phyloP scores from a whole-genome alignment of 2,329 filamentous ascomycete genomes.

The Aspergillus clavatus region DNA sequence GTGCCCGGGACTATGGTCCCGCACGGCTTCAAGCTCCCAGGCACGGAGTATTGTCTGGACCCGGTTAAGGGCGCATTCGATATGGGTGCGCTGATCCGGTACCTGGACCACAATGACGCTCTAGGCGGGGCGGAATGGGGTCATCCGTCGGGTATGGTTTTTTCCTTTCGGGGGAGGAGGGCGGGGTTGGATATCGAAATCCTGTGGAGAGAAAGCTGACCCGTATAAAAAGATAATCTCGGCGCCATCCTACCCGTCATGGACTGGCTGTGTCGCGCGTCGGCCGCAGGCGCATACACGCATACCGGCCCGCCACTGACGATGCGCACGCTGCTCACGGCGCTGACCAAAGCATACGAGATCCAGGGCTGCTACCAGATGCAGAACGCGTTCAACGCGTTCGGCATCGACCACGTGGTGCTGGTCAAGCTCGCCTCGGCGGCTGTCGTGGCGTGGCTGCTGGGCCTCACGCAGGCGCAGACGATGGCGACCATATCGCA shows the following conservation, averaged over 20 bases:
- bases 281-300: conserved; percentile 1
- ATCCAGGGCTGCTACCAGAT: conserved; percentile 39
- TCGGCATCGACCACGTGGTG: conserved; percentile 41
- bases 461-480: conserved; percentile 33
- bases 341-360: conserved; percentile 41
- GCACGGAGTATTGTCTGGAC: conserved; percentile 35
- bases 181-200: background rate
- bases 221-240: conserved; percentile 38
- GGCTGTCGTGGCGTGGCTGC: conserved; percentile 35
- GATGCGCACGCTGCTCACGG: conserved; percentile 28
- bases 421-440: conserved; percentile 41
- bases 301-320: conserved; percentile 25
- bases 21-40: conserved; percentile 36
- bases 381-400: conserved; percentile 35
- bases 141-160: conserved; percentile 33
- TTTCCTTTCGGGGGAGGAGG: too few relatives aligned
- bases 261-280: conserved; percentile 28
- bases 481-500: conserved; percentile 36
- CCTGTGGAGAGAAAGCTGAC: background rate
- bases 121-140: conserved; percentile 41
- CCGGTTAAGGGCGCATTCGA: conserved; percentile 39
- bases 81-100: conserved; percentile 36
- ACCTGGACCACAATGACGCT: conserved; percentile 42
- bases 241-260: conserved; percentile 34
- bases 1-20: conserved; percentile 16